Conservation (phyloP, 371 early-diverging fungal species). For the Smittium culicis region DNA sequence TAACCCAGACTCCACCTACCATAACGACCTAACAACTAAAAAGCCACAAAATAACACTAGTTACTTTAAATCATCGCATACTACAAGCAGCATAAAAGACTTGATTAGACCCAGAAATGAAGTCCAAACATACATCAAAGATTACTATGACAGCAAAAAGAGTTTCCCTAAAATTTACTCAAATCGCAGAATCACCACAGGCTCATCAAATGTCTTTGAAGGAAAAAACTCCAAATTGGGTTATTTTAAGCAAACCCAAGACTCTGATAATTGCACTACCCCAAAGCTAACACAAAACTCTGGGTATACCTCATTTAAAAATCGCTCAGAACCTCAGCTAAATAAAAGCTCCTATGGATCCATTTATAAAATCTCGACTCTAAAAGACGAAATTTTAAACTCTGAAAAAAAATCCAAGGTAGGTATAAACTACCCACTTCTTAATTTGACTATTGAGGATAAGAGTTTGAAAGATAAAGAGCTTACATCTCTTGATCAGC, state of each 20-base stretch:
- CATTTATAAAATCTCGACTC: neutral
- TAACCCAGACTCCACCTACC: too few species aligned
- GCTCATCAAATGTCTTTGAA: neutral
- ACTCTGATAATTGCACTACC: neutral
- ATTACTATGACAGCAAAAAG: neutral
- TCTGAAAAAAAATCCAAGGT: neutral
- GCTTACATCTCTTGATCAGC: neutral
- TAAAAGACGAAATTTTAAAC: neutral
- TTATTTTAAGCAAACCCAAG: neutral
- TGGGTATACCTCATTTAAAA: neutral
- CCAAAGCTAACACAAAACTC: neutral
- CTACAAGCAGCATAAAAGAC: neutral
- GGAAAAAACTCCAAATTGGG: neutral
- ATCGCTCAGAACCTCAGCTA: neutral
- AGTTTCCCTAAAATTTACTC: neutral
- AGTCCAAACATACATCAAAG: neutral
- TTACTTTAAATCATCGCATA: neutral
- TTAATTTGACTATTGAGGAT: neutral
- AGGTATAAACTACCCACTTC: neutral
- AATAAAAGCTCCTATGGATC: neutral
- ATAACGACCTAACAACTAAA: too few species aligned
- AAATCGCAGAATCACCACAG: neutral
- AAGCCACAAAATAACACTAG: too few species aligned
- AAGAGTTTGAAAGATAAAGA: neutral
- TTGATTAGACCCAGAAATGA: neutral